These are phyloP conservation scores for Juglanconis oblonga DNA, from an alignment of 2,329 filamentous ascomycete species.

Conservation along the genomic window DNA sequence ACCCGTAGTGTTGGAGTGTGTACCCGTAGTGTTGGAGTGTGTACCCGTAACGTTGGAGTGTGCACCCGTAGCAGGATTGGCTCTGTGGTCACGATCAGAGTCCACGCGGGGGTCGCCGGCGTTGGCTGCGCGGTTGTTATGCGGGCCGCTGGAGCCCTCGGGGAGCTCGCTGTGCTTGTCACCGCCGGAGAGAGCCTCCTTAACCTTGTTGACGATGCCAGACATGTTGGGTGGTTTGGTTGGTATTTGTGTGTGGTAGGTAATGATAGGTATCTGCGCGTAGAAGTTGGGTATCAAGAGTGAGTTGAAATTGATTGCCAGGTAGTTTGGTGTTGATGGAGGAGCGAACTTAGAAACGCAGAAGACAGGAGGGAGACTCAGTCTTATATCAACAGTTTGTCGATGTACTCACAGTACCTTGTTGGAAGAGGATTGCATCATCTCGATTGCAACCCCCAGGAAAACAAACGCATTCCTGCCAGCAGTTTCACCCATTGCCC, in stretches of 20 bases:
- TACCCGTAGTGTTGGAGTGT: slow-evolving; percentile 9
- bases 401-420: not conserved
- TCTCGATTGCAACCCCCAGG: not conserved
- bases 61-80: slow-evolving; percentile 19
- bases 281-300: not conserved
- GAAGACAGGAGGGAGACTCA: not conserved
- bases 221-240: slow-evolving; percentile 48
- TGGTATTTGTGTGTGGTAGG: slow-evolving; percentile 6
- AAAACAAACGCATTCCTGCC: not conserved
- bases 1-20: too few species aligned
- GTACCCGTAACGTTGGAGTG: too few species aligned
- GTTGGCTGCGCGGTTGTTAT: slow-evolving; percentile 33
- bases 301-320: not conserved
- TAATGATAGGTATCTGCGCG: not conserved
- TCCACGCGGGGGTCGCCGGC: slow-evolving; percentile 37
- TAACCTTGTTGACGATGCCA: slow-evolving; percentile 57
- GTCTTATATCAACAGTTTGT: not conserved
- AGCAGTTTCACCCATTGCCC: not conserved
- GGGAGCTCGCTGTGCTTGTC: slow-evolving; percentile 36
- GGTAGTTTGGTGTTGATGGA: not conserved
- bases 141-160: slow-evolving; percentile 29
- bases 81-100: slow-evolving; percentile 32
- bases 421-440: not conserved
- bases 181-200: slow-evolving; percentile 47
- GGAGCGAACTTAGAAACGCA: not conserved